Base-by-base conservation (phyloP, 2,329 filamentous ascomycete species). In the Botrytis galanthina region DNA sequence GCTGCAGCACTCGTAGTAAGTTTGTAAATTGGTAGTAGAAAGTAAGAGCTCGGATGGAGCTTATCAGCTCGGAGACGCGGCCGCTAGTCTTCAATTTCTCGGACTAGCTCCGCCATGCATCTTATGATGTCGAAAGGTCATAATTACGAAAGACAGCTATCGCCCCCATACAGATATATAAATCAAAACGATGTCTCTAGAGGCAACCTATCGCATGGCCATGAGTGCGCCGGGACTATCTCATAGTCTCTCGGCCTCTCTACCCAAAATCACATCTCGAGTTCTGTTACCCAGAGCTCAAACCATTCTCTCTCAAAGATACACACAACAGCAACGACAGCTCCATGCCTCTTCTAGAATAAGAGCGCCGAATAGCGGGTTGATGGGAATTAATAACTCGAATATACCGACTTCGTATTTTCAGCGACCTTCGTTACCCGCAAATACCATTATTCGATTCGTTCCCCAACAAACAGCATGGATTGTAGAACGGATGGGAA, bases 401-500 rank as follows among this genome's bases (percentile, higher is more conserved):
- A 80, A 82, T 72, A 79, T 86, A 6, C 88, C 91, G 51, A 87
- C 91, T 12, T 90, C 92, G n/a, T 97, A 97, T 84, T 97, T 97
- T 83, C 91, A 92, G 81, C 88, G 88, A 76, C 85, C 87, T 20
- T 86, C 88, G 35, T 87, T 98, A 70, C 96, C 96, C 42, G 93
- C 95, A 78, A 99, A 99, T 84, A 99, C 96, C 6, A 87, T 99
- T 76, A 87, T 99, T 79, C 93, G 95, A 75, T 99, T 98, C 84
- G 96, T 99, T 60, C 96, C 96, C n/a, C 96, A 99, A 84, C 96
- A 99, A 86, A 98, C 95, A 79, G 96, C 96, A 83, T 99, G 96
- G 96, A 95, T 99, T 74, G 96, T 99, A 73, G 96, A 99, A 88
- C 95, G 96, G 81, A 99, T 99, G 96, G 96, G 96, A 80, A 96